phyloP scores from a whole-genome alignment of 148 eudicot species.

The Drosera capensis region DNA sequence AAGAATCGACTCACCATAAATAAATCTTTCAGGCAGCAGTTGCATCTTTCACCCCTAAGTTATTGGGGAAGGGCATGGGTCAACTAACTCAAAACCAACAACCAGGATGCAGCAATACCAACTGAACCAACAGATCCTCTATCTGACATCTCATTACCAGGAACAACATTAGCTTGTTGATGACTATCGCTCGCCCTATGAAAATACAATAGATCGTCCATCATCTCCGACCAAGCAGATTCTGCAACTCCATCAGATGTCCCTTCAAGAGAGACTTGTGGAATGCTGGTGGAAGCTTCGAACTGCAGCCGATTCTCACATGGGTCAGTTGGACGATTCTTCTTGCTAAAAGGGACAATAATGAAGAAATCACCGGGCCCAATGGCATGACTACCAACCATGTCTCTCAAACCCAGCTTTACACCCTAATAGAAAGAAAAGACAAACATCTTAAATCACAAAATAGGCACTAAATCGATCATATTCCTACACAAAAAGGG shows the following conservation, averaged over 20 bases:
- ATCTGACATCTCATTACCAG: background rate
- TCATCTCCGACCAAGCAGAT: constrained; percentile 51
- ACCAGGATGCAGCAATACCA: too few species aligned
- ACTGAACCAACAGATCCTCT: background rate
- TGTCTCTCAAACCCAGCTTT: constrained; percentile 35
- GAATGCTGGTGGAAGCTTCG: constrained; percentile 11
- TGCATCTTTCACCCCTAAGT: too few species aligned
- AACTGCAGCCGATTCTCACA: too few species aligned
- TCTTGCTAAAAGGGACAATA: constrained; percentile 63
- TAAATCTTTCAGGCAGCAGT: too few species aligned
- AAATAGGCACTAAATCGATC: background rate
- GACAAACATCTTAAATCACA: background rate
- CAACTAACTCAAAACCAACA: too few species aligned
- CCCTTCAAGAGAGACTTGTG: constrained; percentile 9
- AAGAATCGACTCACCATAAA: too few species aligned
- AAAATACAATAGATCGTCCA: constrained; percentile 47
- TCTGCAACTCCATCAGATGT: constrained; percentile 29
- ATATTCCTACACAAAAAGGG: too few species aligned
- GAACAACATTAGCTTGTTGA: constrained; percentile 8
- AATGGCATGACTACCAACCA: constrained; percentile 26
- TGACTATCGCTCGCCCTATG: constrained; percentile 10
- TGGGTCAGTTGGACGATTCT: constrained; percentile 19
- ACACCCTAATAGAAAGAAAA: constrained; percentile 18
- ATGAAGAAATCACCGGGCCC: constrained; percentile 42
- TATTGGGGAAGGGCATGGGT: too few species aligned